Percentiles rank a stretch among this genome's conserved stretches.
Conservation (phyloP, 805 yeast genomes). For the Tetrapisispora phaffii region DNA sequence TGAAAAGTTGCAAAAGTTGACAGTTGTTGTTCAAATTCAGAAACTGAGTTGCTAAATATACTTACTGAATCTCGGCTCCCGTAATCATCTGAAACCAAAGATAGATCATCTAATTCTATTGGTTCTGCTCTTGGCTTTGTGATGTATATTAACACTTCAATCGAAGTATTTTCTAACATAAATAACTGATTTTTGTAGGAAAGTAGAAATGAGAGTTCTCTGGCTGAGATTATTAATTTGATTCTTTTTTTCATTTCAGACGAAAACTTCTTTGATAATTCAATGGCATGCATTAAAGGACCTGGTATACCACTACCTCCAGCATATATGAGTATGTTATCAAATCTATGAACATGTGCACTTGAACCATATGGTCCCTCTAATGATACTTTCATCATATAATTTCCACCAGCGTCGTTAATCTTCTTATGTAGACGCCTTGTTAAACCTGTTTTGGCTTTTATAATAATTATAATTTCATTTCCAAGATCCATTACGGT, state of each 20-base stretch:
- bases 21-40: slow-evolving; percentile 1
- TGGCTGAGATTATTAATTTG: slow-evolving; percentile 11
- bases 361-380: slow-evolving; percentile 69
- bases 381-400: slow-evolving; percentile 31
- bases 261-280: slow-evolving; percentile 18
- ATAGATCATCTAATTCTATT: background rate
- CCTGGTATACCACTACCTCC: slow-evolving; percentile 75
- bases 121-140: slow-evolving; percentile 6
- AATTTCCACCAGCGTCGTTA: slow-evolving; percentile 17
- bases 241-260: slow-evolving; percentile 5
- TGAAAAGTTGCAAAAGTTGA: slow-evolving; percentile 29
- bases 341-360: slow-evolving; percentile 39
- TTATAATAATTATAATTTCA: slow-evolving; percentile 33
- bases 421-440: slow-evolving; percentile 26
- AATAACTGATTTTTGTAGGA: slow-evolving; percentile 14
- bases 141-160: slow-evolving; percentile 13
- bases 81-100: background rate
- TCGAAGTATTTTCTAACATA: slow-evolving; percentile 8
- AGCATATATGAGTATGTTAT: slow-evolving; percentile 49
- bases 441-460: slow-evolving; percentile 42
- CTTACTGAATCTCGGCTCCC: slow-evolving; percentile 1
- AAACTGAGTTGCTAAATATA: background rate
- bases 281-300: slow-evolving; percentile 38
- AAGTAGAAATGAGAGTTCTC: slow-evolving; percentile 12
- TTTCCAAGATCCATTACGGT: slow-evolving; percentile 37